Base-by-base conservation (phyloP, 805 yeast genomes). In the Nakazawaea pomicola region DNA sequence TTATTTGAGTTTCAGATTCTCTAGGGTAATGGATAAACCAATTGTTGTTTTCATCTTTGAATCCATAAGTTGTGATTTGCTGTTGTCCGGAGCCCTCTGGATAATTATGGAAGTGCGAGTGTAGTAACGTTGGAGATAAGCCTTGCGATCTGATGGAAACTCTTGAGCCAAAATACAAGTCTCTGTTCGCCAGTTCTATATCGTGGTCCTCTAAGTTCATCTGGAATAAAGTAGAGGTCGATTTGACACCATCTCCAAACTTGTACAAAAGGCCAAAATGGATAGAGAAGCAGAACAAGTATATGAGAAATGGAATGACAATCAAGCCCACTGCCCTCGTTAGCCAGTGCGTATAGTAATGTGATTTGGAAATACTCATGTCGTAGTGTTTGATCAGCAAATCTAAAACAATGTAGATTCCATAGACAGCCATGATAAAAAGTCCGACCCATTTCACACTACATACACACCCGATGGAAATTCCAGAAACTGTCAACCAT, bases 31-130 rank as follows among this genome's bases (percentile, higher is more conserved):
- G 59, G 43, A 44, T 70, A 58, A 54, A 55, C 84, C 96, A 90
- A 41, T 83, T 77, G 59, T 91, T 93, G 63, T 93, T 91, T 40
- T 71, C 64, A 60, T 93, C 98, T 57, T 87, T 87, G 61, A 80
- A 88, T 15, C 90, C 86, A 60, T 93, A 93, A 6, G 93, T 86
- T 20, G 99, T 93, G 37, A 93, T 72, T 62, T 93, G 99, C 61
- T 90, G 97, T 64, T 93, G 98, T 47, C 75, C 73, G 2, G 96
- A 86, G 3, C 98, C 98, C 49, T 79, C 88, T 12, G 99, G 99
- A 58, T 81, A 93, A 10, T 72, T 60, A 57, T 85, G 95, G 14
- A 71, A 68, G 57, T 93, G 99, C 0, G 98, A 91, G 58, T 93
- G 99, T 47, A 93, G 65, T 48, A 87, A 70, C 40, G 83, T 79